Base-by-base conservation (phyloP, 140 eudicot genomes). In the Flaveria floridana region DNA sequence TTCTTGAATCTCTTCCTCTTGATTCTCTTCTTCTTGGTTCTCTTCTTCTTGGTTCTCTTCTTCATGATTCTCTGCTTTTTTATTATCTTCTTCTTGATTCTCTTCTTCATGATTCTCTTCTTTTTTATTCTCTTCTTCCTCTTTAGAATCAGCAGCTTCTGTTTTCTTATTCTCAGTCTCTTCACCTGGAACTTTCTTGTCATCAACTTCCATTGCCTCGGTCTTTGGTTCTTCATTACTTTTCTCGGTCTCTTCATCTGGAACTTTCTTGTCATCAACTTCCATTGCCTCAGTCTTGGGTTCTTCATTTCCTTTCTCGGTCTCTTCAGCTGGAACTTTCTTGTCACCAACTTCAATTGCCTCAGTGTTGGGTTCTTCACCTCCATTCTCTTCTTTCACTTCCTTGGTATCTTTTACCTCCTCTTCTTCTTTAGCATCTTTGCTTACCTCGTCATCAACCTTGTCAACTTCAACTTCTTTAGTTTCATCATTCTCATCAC, bases 401-500 rank as follows among this genome's bases (percentile, higher is more conserved):
- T 79, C 75, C 20, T 63, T 26, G 57, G 8, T 10, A 25, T 74
- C 47, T 16, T 65, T 82, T 42, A 81, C 28, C n/a, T 41, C 76
- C 57, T 77, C 64, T 18, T 74, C 26, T 28, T 34, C 70, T 65
- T 81, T 52, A 53, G 68, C 50, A 37, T 70, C 34, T 75, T 77
- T 55, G 70, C 65, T 68, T 66, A 47, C 80, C 14, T 39, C 76
- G 18, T 2, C 73, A 73, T 72, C 79, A 57, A 69, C 88, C 63
- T 82, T 73, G 61, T 82, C 87, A 81, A 52, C 81, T 73, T 84
- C 92, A 82, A 80, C 81, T 25, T 70, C 73, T 28, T 82, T 68
- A 25, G 56, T 57, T 74, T 68, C 79, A 46, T 2, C 78, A 52
- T 81, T 66, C 52, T 48, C 82, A 23, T 80, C 85, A 47, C 78